phyloP scores from a whole-genome alignment of 2,329 filamentous ascomycete species.

The Exophiala bonariae region DNA sequence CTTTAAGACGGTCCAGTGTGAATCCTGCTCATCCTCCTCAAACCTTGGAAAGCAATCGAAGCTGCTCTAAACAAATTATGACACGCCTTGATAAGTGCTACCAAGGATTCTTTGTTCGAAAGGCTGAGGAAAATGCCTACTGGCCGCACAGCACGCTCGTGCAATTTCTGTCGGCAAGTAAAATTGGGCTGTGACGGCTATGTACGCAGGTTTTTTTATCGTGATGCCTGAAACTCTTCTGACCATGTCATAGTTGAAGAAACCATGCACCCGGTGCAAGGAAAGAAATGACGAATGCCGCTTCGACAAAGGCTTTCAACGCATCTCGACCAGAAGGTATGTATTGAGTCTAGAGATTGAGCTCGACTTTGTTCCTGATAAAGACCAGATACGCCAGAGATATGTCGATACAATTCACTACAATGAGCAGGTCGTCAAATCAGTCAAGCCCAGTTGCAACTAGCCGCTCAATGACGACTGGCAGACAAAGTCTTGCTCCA shows the following conservation, averaged over 20 bases:
- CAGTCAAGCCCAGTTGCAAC: background rate
- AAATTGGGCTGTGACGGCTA: background rate
- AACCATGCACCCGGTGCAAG: background rate
- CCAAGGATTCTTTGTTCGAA: no score
- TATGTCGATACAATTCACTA: background rate
- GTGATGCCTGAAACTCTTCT: background rate
- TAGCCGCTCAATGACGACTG: no score
- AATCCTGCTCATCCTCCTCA: no score
- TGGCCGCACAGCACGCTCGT: no score
- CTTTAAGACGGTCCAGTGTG: no score
- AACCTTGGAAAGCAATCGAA: background rate
- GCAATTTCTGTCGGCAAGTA: no score
- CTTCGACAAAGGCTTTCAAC: no score
- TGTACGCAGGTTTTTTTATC: background rate
- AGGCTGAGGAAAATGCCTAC: background rate
- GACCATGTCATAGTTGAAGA: constrained; percentile 1
- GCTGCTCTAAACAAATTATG: background rate
- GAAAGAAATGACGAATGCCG: no score
- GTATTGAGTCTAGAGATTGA: no score
- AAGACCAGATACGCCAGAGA: background rate
- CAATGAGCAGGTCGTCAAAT: background rate
- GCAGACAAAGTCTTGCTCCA: no score
- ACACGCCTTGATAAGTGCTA: background rate
- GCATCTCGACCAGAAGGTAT: no score
- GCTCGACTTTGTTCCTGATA: background rate